Conservation (phyloP, 73 alveolate genomes). For the Symbiodinium pilosum region DNA sequence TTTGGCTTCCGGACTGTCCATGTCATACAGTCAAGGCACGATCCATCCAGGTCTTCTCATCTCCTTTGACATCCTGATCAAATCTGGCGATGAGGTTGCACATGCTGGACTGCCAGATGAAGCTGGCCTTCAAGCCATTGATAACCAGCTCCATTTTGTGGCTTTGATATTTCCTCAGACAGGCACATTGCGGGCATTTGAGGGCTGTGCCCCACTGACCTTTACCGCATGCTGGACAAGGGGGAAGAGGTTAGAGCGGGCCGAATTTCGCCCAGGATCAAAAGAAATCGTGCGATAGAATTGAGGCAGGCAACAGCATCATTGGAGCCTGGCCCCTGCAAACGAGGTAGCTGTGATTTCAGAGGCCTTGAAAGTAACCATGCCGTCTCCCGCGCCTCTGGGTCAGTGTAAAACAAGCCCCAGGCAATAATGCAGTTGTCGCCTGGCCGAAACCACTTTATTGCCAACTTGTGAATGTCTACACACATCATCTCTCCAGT, state of each 20-base stretch:
- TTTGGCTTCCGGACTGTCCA: background rate
- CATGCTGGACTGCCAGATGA: too few relatives aligned
- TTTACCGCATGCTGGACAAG: too few relatives aligned
- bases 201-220: too few relatives aligned
- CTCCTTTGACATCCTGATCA: constrained; percentile 59
- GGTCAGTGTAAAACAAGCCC: constrained; percentile 85
- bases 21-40: background rate
- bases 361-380: too few relatives aligned
- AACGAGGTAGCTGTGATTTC: too few relatives aligned
- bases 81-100: too few relatives aligned
- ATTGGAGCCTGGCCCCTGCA: constrained; percentile 71
- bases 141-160: constrained; percentile 93
- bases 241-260: too few relatives aligned
- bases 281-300: constrained; percentile 46
- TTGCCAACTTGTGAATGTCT: too few relatives aligned
- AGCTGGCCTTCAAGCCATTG: constrained; percentile 86
- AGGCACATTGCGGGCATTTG: too few relatives aligned
- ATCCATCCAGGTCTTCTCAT: constrained; percentile 91
- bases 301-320: constrained; percentile 85
- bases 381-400: too few relatives aligned
- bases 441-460: too few relatives aligned
- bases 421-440: constrained; percentile 86
- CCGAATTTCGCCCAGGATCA: constrained; percentile 40
- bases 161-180: constrained; percentile 53
- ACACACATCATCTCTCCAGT: background rate